phyloP scores from a whole-genome alignment of 352 stramenopile species.

The Globisporangium uncinulatum region DNA sequence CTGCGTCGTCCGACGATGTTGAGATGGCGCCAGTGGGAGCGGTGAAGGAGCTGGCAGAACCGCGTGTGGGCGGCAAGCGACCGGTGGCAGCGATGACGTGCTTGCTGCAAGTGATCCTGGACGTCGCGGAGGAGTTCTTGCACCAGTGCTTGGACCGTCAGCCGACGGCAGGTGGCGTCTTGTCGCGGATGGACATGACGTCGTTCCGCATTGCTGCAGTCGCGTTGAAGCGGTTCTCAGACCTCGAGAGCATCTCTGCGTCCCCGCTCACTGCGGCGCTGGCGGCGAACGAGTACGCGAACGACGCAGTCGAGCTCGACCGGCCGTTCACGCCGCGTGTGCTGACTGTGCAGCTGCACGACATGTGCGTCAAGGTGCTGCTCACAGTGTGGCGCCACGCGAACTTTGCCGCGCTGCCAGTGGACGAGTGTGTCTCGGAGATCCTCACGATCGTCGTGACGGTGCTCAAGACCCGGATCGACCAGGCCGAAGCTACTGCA shows the following conservation, averaged over 20 bases:
- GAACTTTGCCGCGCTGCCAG: conserved; percentile 30
- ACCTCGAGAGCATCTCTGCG: conserved; percentile 56
- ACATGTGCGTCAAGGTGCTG: conserved; percentile 47
- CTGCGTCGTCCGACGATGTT: conserved; percentile 18
- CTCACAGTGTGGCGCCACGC: conserved; percentile 56
- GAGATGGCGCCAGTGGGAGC: conserved; percentile 20
- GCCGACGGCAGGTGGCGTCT: not conserved
- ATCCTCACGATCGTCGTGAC: conserved; percentile 68
- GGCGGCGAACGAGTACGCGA: conserved; percentile 42
- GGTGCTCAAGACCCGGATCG: conserved; percentile 72
- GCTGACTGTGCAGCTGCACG: conserved; percentile 59
- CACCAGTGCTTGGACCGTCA: conserved; percentile 8
- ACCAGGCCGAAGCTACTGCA: conserved; percentile 23
- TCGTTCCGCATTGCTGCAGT: conserved; percentile 64
- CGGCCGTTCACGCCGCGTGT: conserved; percentile 40
- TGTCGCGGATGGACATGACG: conserved; percentile 54
- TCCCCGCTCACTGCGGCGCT: conserved; percentile 64
- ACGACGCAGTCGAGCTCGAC: conserved; percentile 9
- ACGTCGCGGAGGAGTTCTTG: conserved; percentile 33
- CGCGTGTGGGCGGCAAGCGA: not conserved
- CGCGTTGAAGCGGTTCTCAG: conserved; percentile 54
- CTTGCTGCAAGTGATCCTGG: conserved; percentile 50
- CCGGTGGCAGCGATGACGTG: conserved; percentile 11
- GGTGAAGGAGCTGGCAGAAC: not conserved
- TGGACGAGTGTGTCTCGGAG: conserved; percentile 50